Conservation (phyloP, 192 early-diverging fungal species). For the Linnemannia zychae region DNA sequence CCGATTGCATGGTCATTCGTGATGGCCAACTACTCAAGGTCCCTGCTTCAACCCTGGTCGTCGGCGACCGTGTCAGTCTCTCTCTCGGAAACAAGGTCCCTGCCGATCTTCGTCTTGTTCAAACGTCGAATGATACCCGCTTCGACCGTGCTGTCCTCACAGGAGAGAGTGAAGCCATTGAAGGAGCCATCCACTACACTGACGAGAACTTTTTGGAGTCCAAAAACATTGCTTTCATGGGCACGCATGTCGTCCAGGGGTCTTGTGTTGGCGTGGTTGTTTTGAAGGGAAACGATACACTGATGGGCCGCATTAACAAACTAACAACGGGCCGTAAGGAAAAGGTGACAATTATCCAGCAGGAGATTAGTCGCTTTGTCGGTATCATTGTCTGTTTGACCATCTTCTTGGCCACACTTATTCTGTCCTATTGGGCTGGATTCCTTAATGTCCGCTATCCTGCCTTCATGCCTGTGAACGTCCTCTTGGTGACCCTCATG, state of each 20-base stretch:
- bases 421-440: slow-evolving; percentile 61
- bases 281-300: slow-evolving; percentile 77
- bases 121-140: slow-evolving; percentile 71
- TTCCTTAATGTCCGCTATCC: slow-evolving; percentile 69
- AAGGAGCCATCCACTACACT: slow-evolving; percentile 69
- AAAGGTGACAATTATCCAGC: slow-evolving; percentile 65
- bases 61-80: slow-evolving; percentile 80
- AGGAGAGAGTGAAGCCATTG: slow-evolving; percentile 76
- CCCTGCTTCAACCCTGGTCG: slow-evolving; percentile 70
- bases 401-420: slow-evolving; percentile 60
- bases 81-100: slow-evolving; percentile 77
- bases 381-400: slow-evolving; percentile 70
- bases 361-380: slow-evolving; percentile 73
- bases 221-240: slow-evolving; percentile 84
- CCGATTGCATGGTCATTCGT: slow-evolving; percentile 73
- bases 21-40: slow-evolving; percentile 65
- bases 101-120: slow-evolving; percentile 78
- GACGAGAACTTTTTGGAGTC: slow-evolving; percentile 81
- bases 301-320: slow-evolving; percentile 78
- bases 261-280: slow-evolving; percentile 78
- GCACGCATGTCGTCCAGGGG: slow-evolving; percentile 75
- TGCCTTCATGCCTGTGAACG: slow-evolving; percentile 60
- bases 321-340: slow-evolving; percentile 55
- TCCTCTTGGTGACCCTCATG: slow-evolving; percentile 60
- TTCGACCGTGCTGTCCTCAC: slow-evolving; percentile 86